Percentiles rank a stretch among this genome's conserved stretches.
Conservation (phyloP, 129 eudicot genomes). For the Centrapalus pauciflorus region DNA sequence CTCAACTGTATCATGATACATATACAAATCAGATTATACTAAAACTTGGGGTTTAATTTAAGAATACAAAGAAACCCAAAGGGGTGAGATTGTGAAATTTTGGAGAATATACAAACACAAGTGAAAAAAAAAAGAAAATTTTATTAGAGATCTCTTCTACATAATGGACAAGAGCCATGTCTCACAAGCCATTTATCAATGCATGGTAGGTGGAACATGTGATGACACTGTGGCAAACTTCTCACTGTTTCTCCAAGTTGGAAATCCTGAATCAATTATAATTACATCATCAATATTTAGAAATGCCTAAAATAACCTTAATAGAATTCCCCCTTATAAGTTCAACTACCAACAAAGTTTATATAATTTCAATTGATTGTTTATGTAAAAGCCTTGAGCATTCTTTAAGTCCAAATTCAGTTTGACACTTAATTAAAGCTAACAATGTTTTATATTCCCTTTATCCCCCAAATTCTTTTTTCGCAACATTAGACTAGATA, state of each 20-base stretch:
- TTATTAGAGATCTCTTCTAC: slow-evolving; percentile 89
- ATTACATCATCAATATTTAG: neutral
- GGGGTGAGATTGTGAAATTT: neutral
- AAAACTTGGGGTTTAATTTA: slow-evolving; percentile 16
- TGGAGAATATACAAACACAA: slow-evolving; percentile 27
- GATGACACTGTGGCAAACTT: slow-evolving; percentile 91
- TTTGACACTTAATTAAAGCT: neutral
- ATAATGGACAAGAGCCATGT: slow-evolving; percentile 95
- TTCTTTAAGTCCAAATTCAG: neutral
- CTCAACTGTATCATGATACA: slow-evolving; percentile 6
- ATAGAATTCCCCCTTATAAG: too few relatives aligned
- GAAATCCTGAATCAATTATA: slow-evolving; percentile 56
- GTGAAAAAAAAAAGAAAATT: neutral
- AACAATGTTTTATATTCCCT: neutral
- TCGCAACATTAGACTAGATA: neutral
- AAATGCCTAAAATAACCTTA: neutral
- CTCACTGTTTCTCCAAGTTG: slow-evolving; percentile 77
- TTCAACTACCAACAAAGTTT: slow-evolving; percentile 13
- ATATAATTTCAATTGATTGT: neutral
- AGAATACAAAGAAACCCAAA: slow-evolving; percentile 17
- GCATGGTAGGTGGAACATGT: slow-evolving; percentile 98
- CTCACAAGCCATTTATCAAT: slow-evolving; percentile 92
- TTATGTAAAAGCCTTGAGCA: neutral
- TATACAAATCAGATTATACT: slow-evolving; percentile 10
- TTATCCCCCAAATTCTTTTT: too few relatives aligned